phyloP scores from a whole-genome alignment of 2,329 filamentous ascomycete species.

The Claviceps paspali region DNA sequence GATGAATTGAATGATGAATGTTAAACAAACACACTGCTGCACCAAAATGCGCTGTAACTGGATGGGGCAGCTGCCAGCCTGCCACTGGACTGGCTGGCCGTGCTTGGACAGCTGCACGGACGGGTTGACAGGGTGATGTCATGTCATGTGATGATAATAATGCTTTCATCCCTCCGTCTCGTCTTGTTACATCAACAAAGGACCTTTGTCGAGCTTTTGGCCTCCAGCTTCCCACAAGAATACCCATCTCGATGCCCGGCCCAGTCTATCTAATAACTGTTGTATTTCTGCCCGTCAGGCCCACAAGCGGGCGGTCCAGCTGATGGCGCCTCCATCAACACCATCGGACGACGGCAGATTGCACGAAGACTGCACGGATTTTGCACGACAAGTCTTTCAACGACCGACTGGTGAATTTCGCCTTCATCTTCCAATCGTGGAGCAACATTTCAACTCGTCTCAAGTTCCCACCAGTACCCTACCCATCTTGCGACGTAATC shows the following conservation, averaged over 20 bases:
- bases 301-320: background rate
- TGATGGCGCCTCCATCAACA: slow-evolving; percentile 1
- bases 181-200: no score
- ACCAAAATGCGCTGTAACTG: no score
- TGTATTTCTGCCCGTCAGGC: background rate
- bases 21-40: no score
- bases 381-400: background rate
- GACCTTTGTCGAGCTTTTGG: background rate
- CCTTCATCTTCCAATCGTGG: background rate
- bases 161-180: no score
- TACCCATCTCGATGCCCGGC: background rate
- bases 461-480: background rate
- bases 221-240: background rate
- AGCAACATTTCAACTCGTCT: background rate
- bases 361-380: slow-evolving; percentile 1
- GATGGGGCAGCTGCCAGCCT: no score
- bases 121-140: no score
- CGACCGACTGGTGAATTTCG: background rate
- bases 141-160: no score
- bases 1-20: no score
- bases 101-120: no score
- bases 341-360: slow-evolving; percentile 4
- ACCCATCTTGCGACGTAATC: background rate
- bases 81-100: no score
- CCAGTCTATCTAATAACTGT: background rate